Evolutionary conservation across 139 green algal species (phyloP), one percentile per base, ranked within the genome.

Genomic region (Monoraphidium neglectum): DNA sequence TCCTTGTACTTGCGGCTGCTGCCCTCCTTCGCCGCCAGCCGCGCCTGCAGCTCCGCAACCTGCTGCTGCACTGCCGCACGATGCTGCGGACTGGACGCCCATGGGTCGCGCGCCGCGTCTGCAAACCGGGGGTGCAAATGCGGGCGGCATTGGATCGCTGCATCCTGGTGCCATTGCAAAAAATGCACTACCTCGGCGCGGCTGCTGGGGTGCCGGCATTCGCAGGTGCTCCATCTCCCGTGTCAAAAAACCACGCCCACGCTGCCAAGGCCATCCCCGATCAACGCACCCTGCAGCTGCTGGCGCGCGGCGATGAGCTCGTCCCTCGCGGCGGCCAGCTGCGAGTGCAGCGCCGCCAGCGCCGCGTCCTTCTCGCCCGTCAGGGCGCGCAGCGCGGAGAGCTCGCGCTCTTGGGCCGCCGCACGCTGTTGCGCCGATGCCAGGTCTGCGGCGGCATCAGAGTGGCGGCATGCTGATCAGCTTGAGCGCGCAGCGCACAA

Each of bases 1-100:
- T 89, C 86, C 74, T 92, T 92, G 78, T 92, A 92, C 59, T 82
- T 84, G 8, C 78, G 69, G 12, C 84, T 81, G 54, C 85, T 85
- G 4, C 77, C 78, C 51, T 90, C 83, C 36, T 82, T 68, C 10
- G 77, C 59, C 46, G 75, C 62, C 70, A 88, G 73, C 67, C 80
- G 76, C 1, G 65, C 54, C 47, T 80, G 65, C 59, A 82, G 49
- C 1, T 63, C 32, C 16, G 69, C 47, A 53, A 89, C 57, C 73
- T 87, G 84, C 77, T 79, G 72, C 40, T 77, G 70, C 59, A 90
- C 65, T 66, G 74, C 68, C 35, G 74, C 53, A 53, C 38, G 56
- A 10, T 63, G 43, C 43, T 51, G 43, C 43, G 43, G 8, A 12
- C 43, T 12, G 43, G 8, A 8, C 43, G 43, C 43, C 43, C 43